These are phyloP conservation scores for Blumeriella jaapii DNA, from an alignment of 2,329 filamentous ascomycete species.

Conservation along the genomic window DNA sequence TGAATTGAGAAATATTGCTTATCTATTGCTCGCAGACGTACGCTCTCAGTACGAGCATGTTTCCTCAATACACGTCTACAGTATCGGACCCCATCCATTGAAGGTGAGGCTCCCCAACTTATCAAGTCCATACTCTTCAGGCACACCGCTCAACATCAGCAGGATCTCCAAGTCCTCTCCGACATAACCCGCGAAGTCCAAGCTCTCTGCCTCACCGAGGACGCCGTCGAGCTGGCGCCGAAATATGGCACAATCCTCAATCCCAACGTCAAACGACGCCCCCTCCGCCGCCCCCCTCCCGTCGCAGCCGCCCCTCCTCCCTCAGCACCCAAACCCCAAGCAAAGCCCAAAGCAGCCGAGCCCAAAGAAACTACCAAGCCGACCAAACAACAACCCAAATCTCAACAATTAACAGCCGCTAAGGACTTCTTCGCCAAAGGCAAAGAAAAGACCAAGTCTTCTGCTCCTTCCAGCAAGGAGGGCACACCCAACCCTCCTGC, in stretches of 20 bases:
- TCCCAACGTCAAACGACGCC: slow-evolving; percentile 45
- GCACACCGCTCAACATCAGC: slow-evolving; percentile 1
- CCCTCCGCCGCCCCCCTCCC: slow-evolving; percentile 18
- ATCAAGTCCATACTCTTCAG: not conserved
- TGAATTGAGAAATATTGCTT: slow-evolving; percentile 1
- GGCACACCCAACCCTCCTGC: slow-evolving; percentile 20
- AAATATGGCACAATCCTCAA: slow-evolving; percentile 69
- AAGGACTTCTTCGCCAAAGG: slow-evolving; percentile 31
- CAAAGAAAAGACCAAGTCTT: slow-evolving; percentile 16
- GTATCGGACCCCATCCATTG: slow-evolving; percentile 58
- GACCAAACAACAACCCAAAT: slow-evolving; percentile 15
- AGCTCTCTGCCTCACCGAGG: slow-evolving; percentile 43
- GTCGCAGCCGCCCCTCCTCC: slow-evolving; percentile 27
- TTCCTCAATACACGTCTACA: slow-evolving; percentile 77
- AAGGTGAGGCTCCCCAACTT: slow-evolving; percentile 41
- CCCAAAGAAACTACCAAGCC: slow-evolving; percentile 10
- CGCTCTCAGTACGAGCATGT: slow-evolving; percentile 62
- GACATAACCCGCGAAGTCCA: slow-evolving; percentile 56
- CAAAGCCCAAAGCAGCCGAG: slow-evolving; percentile 10
- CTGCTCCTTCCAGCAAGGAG: slow-evolving; percentile 20
- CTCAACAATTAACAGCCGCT: slow-evolving; percentile 24
- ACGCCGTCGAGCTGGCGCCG: slow-evolving; percentile 45
- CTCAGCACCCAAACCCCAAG: slow-evolving; percentile 14
- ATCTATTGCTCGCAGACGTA: slow-evolving; percentile 38
- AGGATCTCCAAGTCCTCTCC: slow-evolving; percentile 57